A percentile compares a stretch with the other conserved stretches of the same genome.
These are phyloP conservation scores for Aegilops bicornis DNA, from an alignment of 176 grass and related monocot genomes.

Conservation along the genomic window DNA sequence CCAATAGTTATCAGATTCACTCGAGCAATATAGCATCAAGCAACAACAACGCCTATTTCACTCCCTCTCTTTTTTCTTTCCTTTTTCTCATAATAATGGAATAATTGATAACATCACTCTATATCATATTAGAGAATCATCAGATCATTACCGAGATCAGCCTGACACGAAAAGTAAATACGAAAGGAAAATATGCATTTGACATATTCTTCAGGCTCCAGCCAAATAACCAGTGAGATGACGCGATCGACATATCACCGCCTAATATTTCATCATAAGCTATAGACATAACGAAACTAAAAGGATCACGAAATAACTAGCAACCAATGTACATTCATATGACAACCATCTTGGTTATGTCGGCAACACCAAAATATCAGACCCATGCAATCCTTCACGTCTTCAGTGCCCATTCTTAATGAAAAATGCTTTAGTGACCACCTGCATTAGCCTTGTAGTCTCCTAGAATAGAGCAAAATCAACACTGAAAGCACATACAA, in stretches of 20 bases:
- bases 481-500: too few relatives aligned
- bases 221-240: neutral
- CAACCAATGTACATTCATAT: neutral
- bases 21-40: neutral
- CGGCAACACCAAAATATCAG: too few relatives aligned
- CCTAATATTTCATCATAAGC: conserved; percentile 1
- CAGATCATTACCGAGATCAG: neutral
- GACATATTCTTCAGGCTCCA: neutral
- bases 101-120: too few relatives aligned
- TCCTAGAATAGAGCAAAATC: too few relatives aligned
- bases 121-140: neutral
- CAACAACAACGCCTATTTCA: neutral
- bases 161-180: neutral
- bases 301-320: neutral
- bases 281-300: neutral
- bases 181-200: neutral
- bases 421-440: too few relatives aligned
- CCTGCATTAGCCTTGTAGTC: too few relatives aligned
- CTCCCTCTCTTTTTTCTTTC: neutral
- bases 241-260: neutral
- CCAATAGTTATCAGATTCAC: neutral
- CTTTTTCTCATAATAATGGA: neutral
- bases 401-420: too few relatives aligned
- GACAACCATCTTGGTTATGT: neutral
- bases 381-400: too few relatives aligned